phyloP scores from a whole-genome alignment of 257 asterid species.

The Scutellaria baicalensis region DNA sequence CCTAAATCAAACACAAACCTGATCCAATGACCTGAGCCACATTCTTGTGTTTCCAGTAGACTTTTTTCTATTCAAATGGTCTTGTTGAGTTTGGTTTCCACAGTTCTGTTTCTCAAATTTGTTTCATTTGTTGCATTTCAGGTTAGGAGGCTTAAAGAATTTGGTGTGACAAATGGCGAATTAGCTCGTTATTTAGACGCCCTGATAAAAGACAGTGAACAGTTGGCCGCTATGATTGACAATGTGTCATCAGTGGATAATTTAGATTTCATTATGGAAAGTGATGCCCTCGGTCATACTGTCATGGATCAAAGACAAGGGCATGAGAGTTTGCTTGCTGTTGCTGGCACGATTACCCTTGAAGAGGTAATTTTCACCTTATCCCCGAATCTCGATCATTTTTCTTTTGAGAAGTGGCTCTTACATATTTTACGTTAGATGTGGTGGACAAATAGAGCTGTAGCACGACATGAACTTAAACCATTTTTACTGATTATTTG shows the following conservation, averaged over 20 bases:
- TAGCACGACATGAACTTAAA: neutral
- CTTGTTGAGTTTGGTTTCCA: constrained; percentile 4
- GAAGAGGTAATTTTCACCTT: constrained; percentile 66
- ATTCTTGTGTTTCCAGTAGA: neutral
- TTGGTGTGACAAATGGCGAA: constrained; percentile 98
- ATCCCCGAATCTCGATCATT: constrained; percentile 4
- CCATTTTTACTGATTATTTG: neutral
- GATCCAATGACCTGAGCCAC: too few species aligned
- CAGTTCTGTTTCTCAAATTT: constrained; percentile 5
- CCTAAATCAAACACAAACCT: too few species aligned
- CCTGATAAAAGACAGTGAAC: constrained; percentile 92
- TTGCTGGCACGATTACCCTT: constrained; percentile 87
- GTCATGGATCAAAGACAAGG: constrained; percentile 99
- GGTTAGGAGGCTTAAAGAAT: constrained; percentile 98
- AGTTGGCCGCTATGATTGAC: constrained; percentile 97
- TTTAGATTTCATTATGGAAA: constrained; percentile 94
- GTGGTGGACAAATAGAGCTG: neutral
- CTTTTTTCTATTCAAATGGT: constrained; percentile 2
- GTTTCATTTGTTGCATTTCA: constrained; percentile 20
- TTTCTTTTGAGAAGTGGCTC: constrained; percentile 12
- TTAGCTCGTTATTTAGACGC: constrained; percentile 94
- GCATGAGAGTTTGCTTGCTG: constrained; percentile 83
- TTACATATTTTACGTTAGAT: neutral
- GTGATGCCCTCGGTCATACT: constrained; percentile 93
- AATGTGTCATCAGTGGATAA: constrained; percentile 96